Evolutionary conservation across 495 filamentous ascomycete species (phyloP).

Genomic region (Talaromyces adpressus): DNA sequence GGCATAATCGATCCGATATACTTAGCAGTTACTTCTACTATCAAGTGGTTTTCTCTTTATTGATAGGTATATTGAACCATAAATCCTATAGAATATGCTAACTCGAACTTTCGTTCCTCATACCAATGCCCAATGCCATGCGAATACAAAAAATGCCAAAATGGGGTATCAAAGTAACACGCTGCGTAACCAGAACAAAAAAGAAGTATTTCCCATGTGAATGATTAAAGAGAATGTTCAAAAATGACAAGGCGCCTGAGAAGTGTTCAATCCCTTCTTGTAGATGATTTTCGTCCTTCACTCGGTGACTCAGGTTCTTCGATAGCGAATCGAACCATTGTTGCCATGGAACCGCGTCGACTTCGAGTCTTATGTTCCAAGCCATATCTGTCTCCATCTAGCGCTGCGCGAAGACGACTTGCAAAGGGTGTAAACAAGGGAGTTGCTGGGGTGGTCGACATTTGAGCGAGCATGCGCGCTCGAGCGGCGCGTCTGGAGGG

Average conservation of each 20-base stretch:
- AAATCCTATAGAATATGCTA: neutral
- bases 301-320: conserved; percentile 39
- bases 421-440: conserved; percentile 40
- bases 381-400: conserved; percentile 16
- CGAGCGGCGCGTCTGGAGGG: conserved; percentile 51
- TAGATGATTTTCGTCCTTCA: conserved; percentile 31
- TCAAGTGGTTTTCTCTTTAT: neutral
- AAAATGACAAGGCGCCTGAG: neutral
- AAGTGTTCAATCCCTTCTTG: conserved; percentile 22
- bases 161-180: conserved; percentile 8
- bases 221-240: neutral
- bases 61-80: neutral
- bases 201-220: neutral
- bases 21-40: neutral
- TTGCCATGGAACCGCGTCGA: conserved; percentile 28
- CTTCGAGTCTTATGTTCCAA: conserved; percentile 24
- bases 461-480: conserved; percentile 41
- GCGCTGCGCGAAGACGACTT: conserved; percentile 32
- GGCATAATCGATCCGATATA: neutral
- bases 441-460: conserved; percentile 47
- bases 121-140: neutral
- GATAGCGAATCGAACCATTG: conserved; percentile 38
- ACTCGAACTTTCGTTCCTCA: neutral
- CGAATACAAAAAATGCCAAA: conserved; percentile 1
- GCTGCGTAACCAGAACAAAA: neutral